Base-by-base conservation (phyloP, 257 asterid genomes). In the Sherardia arvensis region DNA sequence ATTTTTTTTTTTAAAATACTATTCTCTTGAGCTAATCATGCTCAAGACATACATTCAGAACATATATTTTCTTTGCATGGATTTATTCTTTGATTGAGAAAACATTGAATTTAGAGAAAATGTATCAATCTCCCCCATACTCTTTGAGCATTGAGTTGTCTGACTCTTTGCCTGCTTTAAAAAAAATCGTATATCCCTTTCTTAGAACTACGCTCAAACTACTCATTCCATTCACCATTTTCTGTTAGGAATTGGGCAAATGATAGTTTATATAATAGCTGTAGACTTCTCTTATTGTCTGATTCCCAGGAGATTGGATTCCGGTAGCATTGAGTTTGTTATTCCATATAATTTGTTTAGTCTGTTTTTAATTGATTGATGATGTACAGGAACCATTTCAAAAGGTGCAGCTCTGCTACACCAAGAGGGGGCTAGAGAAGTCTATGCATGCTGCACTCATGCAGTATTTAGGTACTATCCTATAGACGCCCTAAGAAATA, bases 381-480 rank as follows among this genome's bases (percentile, higher is more conserved):
- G 62, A 17, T 67, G 66, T 51, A 47, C 77, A 91, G 98, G 96
- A 57, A 91, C 98, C 70, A 91, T 91, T 77, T 74, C 95, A 49
- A 88, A 91, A 79, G 98, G 98, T 61, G 98, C 98, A 53, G 95
- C 90, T 51, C 74, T 88, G 43, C 77, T 91, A 51, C 98, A 91
- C 79, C 91, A 88, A 78, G 98, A 88, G 75, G 98, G 98, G 59
- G 98, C 98, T 51, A 84, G 96, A 81, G 98, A 91, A 81, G 98
- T 91, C 66, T 85, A 85, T 76, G 96, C 96, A 53, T 91, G 98
- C 87, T 78, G 87, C 78, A 91, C 98, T 20, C 98, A 88, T 71
- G 98, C 96, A 28, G 96, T 91, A 66, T 91, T 88, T 82, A 91
- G 97, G 96, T 90, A 43, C 51, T 17, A 17, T 7, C 17, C 51